Base-by-base conservation (phyloP, 345 rosid genomes). In the Cardamine chenopodiifolia region DNA sequence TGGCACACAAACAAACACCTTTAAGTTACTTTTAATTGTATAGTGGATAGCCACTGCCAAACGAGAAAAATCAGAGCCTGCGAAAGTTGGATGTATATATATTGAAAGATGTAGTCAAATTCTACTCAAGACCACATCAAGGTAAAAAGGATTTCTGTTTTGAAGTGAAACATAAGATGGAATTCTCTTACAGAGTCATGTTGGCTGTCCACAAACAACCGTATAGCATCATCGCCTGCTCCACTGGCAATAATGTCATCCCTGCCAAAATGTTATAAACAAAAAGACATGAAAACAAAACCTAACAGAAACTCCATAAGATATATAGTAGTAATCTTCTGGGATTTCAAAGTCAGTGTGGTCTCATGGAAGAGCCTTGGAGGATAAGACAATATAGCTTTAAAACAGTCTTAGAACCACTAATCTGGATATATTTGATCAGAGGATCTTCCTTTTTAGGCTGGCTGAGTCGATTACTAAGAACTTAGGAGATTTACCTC, bases 161-260 rank as follows among this genome's bases (percentile, higher is more conserved):
- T 17, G 39, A 48, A 62, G 61, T 35, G 25, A 78, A 26, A 34
- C 10, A 34, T 4, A 44, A 73, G 35, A 25, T 52, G 11, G 53
- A 31, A 53, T 2, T 18, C 15, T 28, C 71, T 78, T 85, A 91
- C 98, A 81, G 65, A 78, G 71, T 65, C 88, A 77, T 85, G 86
- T 83, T 84, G 86, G 83, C 79, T 78, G 78, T 89, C 91, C 68
- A 80, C 84, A 79, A 93, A 93, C 77, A 89, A 76, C 19, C 89
- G 71, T 57, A 93, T 76, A 34, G 94, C 96, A 85, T 89, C 88
- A 85, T 91, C 98, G 31, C 96, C 98, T 28, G 95, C 97, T 80
- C 94, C 98, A 83, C 88, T 91, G 39, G 87, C 96, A 79, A 93
- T 91, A 66, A 91, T 74, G 56, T 85, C 93, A 39, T 91, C 95